These are phyloP conservation scores for Simmondsia chinensis DNA, from an alignment of 148 eudicot species.

Conservation along the genomic window DNA sequence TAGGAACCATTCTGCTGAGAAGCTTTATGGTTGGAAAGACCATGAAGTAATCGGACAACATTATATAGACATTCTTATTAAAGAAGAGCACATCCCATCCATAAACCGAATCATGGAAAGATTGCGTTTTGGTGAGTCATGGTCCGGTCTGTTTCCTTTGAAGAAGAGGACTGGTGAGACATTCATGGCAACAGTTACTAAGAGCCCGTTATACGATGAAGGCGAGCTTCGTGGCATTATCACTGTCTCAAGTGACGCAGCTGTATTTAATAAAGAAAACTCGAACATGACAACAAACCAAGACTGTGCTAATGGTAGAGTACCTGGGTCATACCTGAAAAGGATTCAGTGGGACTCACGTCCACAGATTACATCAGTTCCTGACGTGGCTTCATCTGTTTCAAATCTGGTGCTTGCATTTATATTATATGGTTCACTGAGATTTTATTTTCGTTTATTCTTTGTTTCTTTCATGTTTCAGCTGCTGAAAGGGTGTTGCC, in stretches of 20 bases:
- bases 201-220: slow-evolving; percentile 67
- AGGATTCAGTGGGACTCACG: slow-evolving; percentile 48
- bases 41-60: slow-evolving; percentile 55
- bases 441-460: slow-evolving; percentile 1
- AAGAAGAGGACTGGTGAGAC: slow-evolving; percentile 55
- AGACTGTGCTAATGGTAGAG: no score
- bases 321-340: slow-evolving; percentile 26
- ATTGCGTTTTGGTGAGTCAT: slow-evolving; percentile 42
- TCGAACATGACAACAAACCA: slow-evolving; percentile 30
- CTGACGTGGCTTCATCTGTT: slow-evolving; percentile 60
- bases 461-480: not conserved
- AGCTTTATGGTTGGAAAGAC: slow-evolving; percentile 66
- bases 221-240: slow-evolving; percentile 72
- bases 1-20: slow-evolving; percentile 80
- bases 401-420: slow-evolving; percentile 83
- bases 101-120: slow-evolving; percentile 31
- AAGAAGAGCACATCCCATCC: slow-evolving; percentile 30
- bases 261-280: slow-evolving; percentile 33
- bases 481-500: slow-evolving; percentile 18
- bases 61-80: slow-evolving; percentile 38
- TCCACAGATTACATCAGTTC: slow-evolving; percentile 51
- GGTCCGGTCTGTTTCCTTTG: slow-evolving; percentile 87
- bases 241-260: slow-evolving; percentile 87
- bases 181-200: slow-evolving; percentile 68
- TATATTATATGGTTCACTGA: slow-evolving; percentile 15